Evolutionary conservation across 2,329 filamentous ascomycete species (phyloP).

Genomic region (Botryotinia globosa): DNA sequence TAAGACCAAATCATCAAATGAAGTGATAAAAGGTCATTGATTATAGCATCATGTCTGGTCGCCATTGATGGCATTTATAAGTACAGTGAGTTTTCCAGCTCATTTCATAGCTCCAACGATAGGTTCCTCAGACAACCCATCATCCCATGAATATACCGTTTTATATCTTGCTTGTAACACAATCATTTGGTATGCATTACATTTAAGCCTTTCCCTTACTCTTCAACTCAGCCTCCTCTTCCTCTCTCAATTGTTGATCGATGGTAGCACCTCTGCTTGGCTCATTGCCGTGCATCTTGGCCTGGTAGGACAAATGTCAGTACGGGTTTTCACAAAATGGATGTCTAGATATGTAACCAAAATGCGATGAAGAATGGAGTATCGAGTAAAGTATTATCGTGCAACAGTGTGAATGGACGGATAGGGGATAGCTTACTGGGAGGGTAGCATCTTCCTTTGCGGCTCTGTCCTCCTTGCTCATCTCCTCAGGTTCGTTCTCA

Average conservation of each 20-base stretch:
- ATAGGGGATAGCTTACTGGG: constrained; percentile 44
- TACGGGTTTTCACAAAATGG: neutral
- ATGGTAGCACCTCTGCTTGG: constrained; percentile 70
- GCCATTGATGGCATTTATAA: constrained; percentile 11
- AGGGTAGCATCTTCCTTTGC: constrained; percentile 53
- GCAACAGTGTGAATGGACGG: neutral
- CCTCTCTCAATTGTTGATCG: constrained; percentile 64
- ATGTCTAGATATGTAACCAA: neutral
- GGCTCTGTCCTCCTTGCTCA: constrained; percentile 31
- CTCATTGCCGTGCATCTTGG: constrained; percentile 67
- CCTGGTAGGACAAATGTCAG: constrained; percentile 41
- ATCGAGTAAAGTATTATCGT: neutral
- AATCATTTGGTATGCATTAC: neutral
- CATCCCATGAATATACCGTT: constrained; percentile 8
- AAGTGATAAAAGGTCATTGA: constrained; percentile 11
- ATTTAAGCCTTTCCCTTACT: constrained; percentile 52
- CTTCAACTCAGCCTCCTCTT: constrained; percentile 63
- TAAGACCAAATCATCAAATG: neutral
- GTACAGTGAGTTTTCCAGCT: neutral
- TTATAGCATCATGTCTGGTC: constrained; percentile 11
- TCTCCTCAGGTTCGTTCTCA: constrained; percentile 46
- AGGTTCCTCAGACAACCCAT: neutral
- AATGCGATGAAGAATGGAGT: neutral
- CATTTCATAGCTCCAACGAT: neutral
- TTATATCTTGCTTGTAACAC: constrained; percentile 6